A percentile compares a stretch with the other conserved stretches of the same genome.
These are phyloP conservation scores for Craspedostauros australis DNA, from an alignment of 108 stramenopile genomes.

Conservation along the genomic window DNA sequence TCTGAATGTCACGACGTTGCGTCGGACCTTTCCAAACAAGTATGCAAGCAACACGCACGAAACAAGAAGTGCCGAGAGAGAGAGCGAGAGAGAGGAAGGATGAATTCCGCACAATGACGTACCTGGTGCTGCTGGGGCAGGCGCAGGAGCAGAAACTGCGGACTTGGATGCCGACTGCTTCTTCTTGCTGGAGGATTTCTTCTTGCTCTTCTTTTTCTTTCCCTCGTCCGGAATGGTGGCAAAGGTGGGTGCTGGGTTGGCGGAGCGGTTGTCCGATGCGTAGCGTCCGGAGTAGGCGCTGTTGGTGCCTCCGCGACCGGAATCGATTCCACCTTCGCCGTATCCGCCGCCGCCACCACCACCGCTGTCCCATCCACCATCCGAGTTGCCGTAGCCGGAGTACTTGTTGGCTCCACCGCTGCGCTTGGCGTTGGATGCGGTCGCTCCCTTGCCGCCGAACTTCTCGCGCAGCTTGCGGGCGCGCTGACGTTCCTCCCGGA, in stretches of 20 bases:
- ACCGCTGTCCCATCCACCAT: constrained; percentile 34
- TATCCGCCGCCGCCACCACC: constrained; percentile 47
- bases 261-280: constrained; percentile 7
- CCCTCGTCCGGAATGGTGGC: constrained; percentile 57
- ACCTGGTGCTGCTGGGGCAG: constrained; percentile 38
- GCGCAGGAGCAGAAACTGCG: constrained; percentile 21
- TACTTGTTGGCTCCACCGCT: constrained; percentile 37
- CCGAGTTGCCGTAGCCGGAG: constrained; percentile 73
- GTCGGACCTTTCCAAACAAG: neutral
- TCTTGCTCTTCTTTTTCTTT: constrained; percentile 65
- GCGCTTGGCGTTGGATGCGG: constrained; percentile 24
- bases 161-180: constrained; percentile 38
- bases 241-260: constrained; percentile 47
- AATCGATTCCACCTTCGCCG: constrained; percentile 73
- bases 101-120: constrained; percentile 1
- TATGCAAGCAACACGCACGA: neutral
- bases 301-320: constrained; percentile 43
- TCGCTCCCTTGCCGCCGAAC: constrained; percentile 44
- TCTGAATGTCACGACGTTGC: neutral
- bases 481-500: constrained; percentile 90
- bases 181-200: too few species aligned
- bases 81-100: neutral
- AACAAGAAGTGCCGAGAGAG: neutral
- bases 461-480: constrained; percentile 81
- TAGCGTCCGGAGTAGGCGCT: constrained; percentile 18